phyloP scores from a whole-genome alignment of 257 asterid genomes.

The Rubia yunnanensis region DNA sequence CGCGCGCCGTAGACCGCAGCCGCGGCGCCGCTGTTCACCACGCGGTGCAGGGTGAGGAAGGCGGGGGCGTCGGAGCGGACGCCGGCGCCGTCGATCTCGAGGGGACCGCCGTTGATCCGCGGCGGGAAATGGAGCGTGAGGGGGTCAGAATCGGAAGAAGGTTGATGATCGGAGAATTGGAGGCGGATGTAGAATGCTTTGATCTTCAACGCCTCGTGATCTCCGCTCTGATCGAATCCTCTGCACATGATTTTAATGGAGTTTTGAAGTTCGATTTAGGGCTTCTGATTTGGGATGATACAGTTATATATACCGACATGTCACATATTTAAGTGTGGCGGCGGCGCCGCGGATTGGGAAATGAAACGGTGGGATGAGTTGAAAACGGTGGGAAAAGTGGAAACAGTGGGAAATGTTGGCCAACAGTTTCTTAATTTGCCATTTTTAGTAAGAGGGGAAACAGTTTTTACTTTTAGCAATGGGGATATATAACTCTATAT shows the following conservation, averaged over 20 bases:
- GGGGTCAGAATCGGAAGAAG: constrained; percentile 34
- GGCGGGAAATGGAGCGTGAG: constrained; percentile 62
- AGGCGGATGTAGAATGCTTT: constrained; percentile 46
- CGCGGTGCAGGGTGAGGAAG: constrained; percentile 60
- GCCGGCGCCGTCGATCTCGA: constrained; percentile 45
- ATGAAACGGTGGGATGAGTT: background rate
- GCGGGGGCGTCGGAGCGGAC: constrained; percentile 52
- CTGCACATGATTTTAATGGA: constrained; percentile 39
- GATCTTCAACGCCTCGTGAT: constrained; percentile 33
- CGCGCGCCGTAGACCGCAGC: constrained; percentile 34
- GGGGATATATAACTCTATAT: no score
- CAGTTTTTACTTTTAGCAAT: no score
- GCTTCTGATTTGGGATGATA: background rate
- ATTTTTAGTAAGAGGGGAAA: background rate
- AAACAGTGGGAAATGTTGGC: background rate
- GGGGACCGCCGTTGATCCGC: constrained; percentile 41
- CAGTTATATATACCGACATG: background rate
- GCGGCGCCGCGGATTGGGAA: constrained; percentile 1
- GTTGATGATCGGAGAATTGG: constrained; percentile 12
- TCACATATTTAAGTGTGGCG: background rate
- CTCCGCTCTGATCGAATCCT: constrained; percentile 40
- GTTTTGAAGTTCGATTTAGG: background rate
- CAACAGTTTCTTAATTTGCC: background rate
- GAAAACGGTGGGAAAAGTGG: no score
- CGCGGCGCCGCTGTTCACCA: constrained; percentile 5